Base-by-base conservation (phyloP, 1,139 yeast species). In the Wickerhamomyces sp. region DNA sequence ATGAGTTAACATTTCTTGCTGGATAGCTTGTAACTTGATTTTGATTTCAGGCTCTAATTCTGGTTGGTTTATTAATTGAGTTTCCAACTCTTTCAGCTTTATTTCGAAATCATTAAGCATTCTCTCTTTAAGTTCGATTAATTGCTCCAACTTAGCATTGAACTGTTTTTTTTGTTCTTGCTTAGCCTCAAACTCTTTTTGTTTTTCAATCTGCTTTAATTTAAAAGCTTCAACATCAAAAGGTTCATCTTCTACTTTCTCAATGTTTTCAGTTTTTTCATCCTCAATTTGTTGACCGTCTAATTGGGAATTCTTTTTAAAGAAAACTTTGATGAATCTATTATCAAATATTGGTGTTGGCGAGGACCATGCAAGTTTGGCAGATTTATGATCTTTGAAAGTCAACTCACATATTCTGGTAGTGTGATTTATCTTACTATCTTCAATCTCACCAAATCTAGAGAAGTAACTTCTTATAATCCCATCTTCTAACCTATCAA, bases 311-410 rank as follows among this genome's bases (percentile, higher is more conserved):
- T 34, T 34, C 33, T 45, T 41, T 32, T 67, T 60, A 70, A 72
- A 72, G 53, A 55, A 70, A 24, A 72, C 64, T 50, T 70, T 71
- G 44, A 72, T 67, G 45, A 72, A 71, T 37, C 77, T 63, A 54
- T 72, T 72, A 41, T 63, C 67, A 46, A 72, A 72, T n/a, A 72
- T 65, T 5, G 76, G 70, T 4, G 55, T 64, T 0, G 76, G 72
- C 14, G 65, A 61, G 5, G 55, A 42, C 65, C 72, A 72, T 1
- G 77, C 77, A 9, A 53, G 56, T 12, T 54, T 56, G 2, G 77
- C 77, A 44, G 57, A 52, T 28, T 58, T 61, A 35, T 64, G 67
- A n/a, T 57, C 51, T 9, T 47, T 57, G 42, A 58, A 72, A 41
- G 65, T 71, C 17, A 72, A 39, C 43, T 62, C 67, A 2, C 70